phyloP scores from a whole-genome alignment of 257 asterid genomes.

The Striga asiatica region DNA sequence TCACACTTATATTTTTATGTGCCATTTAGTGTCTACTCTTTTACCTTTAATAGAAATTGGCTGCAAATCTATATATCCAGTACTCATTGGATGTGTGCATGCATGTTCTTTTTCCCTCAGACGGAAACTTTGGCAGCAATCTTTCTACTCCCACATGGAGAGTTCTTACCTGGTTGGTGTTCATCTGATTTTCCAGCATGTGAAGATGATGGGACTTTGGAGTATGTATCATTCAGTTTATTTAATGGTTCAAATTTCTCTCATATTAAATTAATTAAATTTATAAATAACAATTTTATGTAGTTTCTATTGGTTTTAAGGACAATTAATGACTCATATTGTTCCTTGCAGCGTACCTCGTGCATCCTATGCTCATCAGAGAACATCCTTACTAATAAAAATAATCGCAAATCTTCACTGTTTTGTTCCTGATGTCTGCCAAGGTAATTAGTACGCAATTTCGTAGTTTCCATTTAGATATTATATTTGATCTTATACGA shows the following conservation, averaged over 20 bases:
- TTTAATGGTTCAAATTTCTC: conserved; percentile 30
- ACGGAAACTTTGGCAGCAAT: conserved; percentile 68
- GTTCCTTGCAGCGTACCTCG: conserved; percentile 46
- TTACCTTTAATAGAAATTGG: conserved; percentile 1
- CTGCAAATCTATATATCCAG: not conserved
- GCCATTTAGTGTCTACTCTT: not conserved
- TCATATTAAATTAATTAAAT: no score
- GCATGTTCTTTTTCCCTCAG: conserved; percentile 33
- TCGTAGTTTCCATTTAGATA: conserved; percentile 1
- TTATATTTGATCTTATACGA: conserved; percentile 1
- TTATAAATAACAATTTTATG: no score
- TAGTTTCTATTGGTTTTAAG: no score
- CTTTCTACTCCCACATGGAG: conserved; percentile 68
- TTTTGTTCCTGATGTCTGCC: conserved; percentile 83
- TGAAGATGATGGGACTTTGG: conserved; percentile 74
- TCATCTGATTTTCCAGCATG: conserved; percentile 69
- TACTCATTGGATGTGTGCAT: not conserved
- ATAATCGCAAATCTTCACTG: conserved; percentile 97
- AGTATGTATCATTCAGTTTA: conserved; percentile 48
- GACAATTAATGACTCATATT: conserved; percentile 18
- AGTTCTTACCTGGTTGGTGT: conserved; percentile 87
- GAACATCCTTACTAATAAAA: conserved; percentile 86
- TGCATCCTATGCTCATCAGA: conserved; percentile 75
- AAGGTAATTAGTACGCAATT: conserved; percentile 37
- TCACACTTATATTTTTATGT: not conserved